These are phyloP conservation scores for Aspergillus ellipticus DNA, from an alignment of 495 filamentous ascomycete genomes.

Conservation along the genomic window DNA sequence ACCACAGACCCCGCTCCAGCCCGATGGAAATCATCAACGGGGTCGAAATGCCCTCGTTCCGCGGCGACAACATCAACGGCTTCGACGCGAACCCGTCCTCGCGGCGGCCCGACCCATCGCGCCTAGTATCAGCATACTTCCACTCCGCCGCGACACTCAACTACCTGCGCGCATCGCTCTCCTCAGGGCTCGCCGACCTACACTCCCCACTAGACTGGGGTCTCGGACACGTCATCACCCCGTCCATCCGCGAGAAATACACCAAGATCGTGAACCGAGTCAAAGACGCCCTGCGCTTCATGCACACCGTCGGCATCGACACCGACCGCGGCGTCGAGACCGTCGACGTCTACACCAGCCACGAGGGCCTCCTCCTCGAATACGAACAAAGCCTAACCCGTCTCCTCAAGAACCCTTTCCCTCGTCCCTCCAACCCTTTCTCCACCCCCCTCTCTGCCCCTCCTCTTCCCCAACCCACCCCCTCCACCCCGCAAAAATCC, in stretches of 20 bases:
- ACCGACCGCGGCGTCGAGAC: constrained; percentile 78
- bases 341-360: constrained; percentile 92
- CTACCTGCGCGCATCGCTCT: constrained; percentile 77
- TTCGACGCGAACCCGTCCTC: constrained; percentile 59
- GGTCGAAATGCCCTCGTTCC: constrained; percentile 78
- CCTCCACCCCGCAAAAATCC: constrained; percentile 23
- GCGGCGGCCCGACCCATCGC: constrained; percentile 71
- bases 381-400: constrained; percentile 88
- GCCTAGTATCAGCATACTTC: constrained; percentile 90
- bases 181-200: constrained; percentile 88
- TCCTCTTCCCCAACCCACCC: constrained; percentile 2
- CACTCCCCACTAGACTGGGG: constrained; percentile 94
- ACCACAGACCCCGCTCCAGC: constrained; percentile 67
- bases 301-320: constrained; percentile 92
- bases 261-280: constrained; percentile 77
- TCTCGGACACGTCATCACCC: constrained; percentile 86
- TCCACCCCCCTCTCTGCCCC: not conserved
- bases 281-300: constrained; percentile 88
- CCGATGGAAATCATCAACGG: constrained; percentile 81
- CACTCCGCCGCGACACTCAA: constrained; percentile 92
- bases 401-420: constrained; percentile 56
- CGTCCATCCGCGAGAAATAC: constrained; percentile 79
- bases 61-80: constrained; percentile 94
- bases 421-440: constrained; percentile 59
- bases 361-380: constrained; percentile 90